Evolutionary conservation across 2,329 filamentous ascomycete species (phyloP), one percentile per base, ranked within the genome.

Genomic region (Penicillium crustosum): DNA sequence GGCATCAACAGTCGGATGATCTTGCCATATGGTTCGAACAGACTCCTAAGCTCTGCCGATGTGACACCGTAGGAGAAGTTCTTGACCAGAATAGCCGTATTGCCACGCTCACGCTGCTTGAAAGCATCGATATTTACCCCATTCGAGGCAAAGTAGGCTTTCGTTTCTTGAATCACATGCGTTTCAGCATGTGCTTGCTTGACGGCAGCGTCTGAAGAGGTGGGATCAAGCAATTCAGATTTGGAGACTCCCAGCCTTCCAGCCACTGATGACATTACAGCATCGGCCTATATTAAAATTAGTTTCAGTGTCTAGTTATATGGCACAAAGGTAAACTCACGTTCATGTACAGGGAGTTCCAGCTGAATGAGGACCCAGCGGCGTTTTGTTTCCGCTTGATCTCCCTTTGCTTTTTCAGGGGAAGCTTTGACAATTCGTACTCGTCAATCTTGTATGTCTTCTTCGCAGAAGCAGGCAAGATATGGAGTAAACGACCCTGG

Each of bases 301-400:
- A 72, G 68, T 57, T 48, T 52, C 47, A 33, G 6, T 29, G 8
- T 49, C 25, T 35, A 9, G 8, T 15, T 29, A 12, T 17, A 36
- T 19, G 12, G 15, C n/a, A 45, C 33, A 31, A 31, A 49, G 23
- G 47, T 21, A n/a, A 45, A 72, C 72, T 73, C 78, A 91, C 89
- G 76, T 89, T 97, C 90, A 99, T 95, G 76, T 94, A 99, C n/a
- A 99, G 81, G n/a, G 93, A 93, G 79, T 99, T 99, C 94, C 94
- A 99, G 73, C 93, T 96, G 78, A 97, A 97, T 1, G 85, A 86
- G 49, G 84, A 86, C 31, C 87, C 88, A 9, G 89, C 83, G 23
- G 93, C 90, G 68, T 93, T 89, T 49, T 88, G 83, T 77, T 90
- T 95, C 69, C 89, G 90, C 72, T 89, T 91, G 65, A 97, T 89